Evolutionary conservation across 805 yeast genomes (phyloP).

Genomic region (Zygoascus biomembranicola): DNA sequence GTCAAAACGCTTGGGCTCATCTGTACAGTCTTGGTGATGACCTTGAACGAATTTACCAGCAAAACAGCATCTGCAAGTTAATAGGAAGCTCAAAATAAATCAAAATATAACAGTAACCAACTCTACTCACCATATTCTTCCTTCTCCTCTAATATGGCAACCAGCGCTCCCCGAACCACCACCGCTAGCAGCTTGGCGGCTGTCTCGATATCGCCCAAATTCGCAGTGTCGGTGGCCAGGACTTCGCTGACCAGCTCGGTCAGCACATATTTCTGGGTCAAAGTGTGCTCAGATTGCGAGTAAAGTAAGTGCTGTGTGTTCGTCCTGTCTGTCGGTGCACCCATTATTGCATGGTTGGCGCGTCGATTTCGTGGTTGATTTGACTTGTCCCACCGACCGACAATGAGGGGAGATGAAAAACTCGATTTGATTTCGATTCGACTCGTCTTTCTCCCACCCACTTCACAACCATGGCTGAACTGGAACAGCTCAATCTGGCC

Average conservation of each 20-base stretch:
- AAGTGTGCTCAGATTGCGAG: slow-evolving; percentile 5
- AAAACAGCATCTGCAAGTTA: not conserved
- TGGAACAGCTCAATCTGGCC: slow-evolving; percentile 31
- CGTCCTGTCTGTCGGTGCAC: not conserved
- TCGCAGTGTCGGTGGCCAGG: not conserved
- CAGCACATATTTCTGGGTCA: slow-evolving; percentile 4
- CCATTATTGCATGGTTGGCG: not conserved
- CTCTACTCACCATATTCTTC: not conserved
- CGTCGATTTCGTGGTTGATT: not conserved
- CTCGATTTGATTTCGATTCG: too few relatives aligned
- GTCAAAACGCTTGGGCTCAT: not conserved
- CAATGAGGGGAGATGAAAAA: not conserved
- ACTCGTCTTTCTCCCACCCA: not conserved
- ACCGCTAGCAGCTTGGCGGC: slow-evolving; percentile 3
- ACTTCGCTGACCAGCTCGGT: slow-evolving; percentile 4
- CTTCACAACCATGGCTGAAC: not conserved
- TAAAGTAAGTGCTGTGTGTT: not conserved
- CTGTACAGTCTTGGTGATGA: not conserved
- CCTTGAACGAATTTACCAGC: not conserved
- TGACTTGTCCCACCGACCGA: not conserved
- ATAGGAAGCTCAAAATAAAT: not conserved
- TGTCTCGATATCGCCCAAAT: not conserved
- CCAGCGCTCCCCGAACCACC: slow-evolving; percentile 2
- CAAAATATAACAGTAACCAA: not conserved
- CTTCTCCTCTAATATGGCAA: not conserved